Base-by-base conservation (phyloP, 306 rosid genomes). In the Gleditsia sinensis region DNA sequence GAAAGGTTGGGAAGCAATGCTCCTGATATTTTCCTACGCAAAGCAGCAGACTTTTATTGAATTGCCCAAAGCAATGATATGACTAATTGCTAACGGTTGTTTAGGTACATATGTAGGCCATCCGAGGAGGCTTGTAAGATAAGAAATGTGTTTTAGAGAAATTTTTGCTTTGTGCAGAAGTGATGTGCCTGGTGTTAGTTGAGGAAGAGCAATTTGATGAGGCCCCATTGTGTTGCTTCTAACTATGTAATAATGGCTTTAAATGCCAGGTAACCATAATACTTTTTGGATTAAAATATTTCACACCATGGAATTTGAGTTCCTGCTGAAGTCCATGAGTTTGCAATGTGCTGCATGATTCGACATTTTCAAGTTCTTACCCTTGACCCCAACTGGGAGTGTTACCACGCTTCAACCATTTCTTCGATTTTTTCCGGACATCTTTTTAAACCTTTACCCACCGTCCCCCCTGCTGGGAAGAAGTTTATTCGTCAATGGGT, bases 51-150 rank as follows among this genome's bases (percentile, higher is more conserved):
- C 20, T 51, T 54, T 45, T 27, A 32, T 42, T 43, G 21, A 59
- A 66, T 57, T 61, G 75, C 64, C 34, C 55, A 65, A 37, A 43
- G 6, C 36, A 39, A 50, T 75, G 72, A 39, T 33, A 13, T 37
- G 63, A 66, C 83, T 80, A 69, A 76, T 57, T 53, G 72, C 76
- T 85, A 59, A 78, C 66, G 39, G 28, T 69, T 45, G 49, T 62
- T 69, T 54, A 12, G 50, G 58, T 66, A 66, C 30, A 33, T 79
- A 53, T 46, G 45, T 46, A 43, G 68, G 64, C 63, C 75, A 71
- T 36, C 67, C 40, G 49, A 32, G 13, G 28, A 68, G 76, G 70
- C 54, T 72, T 76, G 63, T 24, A 37, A 42, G 61, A 24, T 23
- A 55, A 82, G 67, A 60, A 69, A 48, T 48, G 33, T 39, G 50